Base-by-base conservation (phyloP, 176 grass and related monocot genomes). In the Pharus latifolius region DNA sequence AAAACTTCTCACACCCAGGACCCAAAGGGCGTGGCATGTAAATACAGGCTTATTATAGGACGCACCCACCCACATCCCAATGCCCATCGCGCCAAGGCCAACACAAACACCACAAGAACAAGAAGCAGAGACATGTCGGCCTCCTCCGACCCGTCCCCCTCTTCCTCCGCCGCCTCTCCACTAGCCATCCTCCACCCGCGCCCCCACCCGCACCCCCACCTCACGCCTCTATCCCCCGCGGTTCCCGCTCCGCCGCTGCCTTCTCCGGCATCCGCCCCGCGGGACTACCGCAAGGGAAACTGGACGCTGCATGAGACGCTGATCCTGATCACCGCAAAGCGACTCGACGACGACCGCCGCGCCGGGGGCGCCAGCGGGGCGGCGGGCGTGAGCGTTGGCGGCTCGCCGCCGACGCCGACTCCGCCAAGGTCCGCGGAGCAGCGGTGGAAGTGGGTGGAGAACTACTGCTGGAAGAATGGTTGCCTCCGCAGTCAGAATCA, bases 401-500 rank as follows among this genome's bases (percentile, higher is more conserved):
- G 19, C 6, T 84, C 83, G 23, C 83, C 77, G 24, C 52, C 25
- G 5, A 76, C 83, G 58, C 83, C 83, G 12, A 4, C 35, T 4
- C 35, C 35, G 35, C 35, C 48, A 26, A 58, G 95, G 1, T 92
- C 90, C 0, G 84, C 90, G n/a, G 95, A 99, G 84, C 95, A 94
- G 79, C 74, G 95, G 8, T 99, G 96, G 96, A 99, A 99, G 52
- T 99, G 96, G 95, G 91, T 99, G 9, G 96, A 99, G 84, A 94
- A 99, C 81, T 95, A 99, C 76, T 99, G 96, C 82, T 95, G 96
- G 96, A 83, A 85, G 22, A 82, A 94, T 12, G 87, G 90, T 5
- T 99, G 96, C 77, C 84, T 91, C 22, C 87, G 96, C 52, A 99
- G 96, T 73, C 96, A 99, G 84, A 99, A 99, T 79, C 96, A 99